Percentiles rank a stretch among this genome's conserved stretches.
phyloP scores from a whole-genome alignment of 257 asterid genomes.

The Paraleonurus japonicus region DNA sequence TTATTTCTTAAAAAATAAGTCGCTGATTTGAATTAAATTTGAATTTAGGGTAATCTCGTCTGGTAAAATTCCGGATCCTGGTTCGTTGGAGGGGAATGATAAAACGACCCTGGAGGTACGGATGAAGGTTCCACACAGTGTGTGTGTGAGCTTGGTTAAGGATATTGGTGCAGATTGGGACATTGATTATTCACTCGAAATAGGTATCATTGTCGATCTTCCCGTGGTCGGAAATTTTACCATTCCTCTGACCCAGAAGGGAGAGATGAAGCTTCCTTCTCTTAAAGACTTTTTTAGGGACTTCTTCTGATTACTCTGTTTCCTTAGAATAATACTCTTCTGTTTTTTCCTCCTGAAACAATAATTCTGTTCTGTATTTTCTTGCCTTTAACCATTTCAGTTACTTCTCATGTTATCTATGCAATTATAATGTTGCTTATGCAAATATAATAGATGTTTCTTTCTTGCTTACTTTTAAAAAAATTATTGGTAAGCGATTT shows the following conservation, averaged over 20 bases:
- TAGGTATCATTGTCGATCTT: slow-evolving; percentile 61
- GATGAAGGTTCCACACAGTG: slow-evolving; percentile 62
- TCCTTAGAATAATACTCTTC: no score
- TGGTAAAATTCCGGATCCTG: slow-evolving; percentile 77
- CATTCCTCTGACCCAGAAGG: slow-evolving; percentile 58
- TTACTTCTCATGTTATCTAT: no score
- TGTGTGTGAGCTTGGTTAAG: slow-evolving; percentile 55
- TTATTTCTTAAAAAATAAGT: neutral
- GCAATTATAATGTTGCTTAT: no score
- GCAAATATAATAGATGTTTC: no score
- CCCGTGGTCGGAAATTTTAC: slow-evolving; percentile 66
- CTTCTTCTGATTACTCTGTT: no score
- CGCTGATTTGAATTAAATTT: neutral
- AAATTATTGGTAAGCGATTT: no score
- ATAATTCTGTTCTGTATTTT: no score
- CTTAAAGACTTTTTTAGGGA: slow-evolving; percentile 39
- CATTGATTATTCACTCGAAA: slow-evolving; percentile 52
- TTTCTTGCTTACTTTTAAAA: no score
- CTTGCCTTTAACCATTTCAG: no score
- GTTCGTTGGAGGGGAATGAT: slow-evolving; percentile 64
- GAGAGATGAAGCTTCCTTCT: slow-evolving; percentile 76
- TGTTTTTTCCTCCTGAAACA: no score
- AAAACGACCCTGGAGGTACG: slow-evolving; percentile 51
- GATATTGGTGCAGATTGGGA: slow-evolving; percentile 83
- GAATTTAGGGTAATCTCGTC: slow-evolving; percentile 60